Evolutionary conservation across 164 flowering plant genomes (phyloP).

Genomic region (Sextonia rubra): DNA sequence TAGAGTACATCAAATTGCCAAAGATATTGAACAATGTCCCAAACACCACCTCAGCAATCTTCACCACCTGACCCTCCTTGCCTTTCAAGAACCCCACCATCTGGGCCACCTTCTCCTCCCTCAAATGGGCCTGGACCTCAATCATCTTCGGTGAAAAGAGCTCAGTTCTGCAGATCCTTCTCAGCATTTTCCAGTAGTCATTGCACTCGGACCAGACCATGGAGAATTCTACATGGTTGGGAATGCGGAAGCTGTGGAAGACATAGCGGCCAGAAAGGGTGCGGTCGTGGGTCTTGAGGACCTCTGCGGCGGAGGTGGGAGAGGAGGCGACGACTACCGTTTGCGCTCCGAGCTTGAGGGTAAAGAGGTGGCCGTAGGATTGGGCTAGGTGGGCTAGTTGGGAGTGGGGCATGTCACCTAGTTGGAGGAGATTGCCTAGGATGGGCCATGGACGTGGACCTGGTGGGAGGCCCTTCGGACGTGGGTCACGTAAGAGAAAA

Average conservation of each 20-base stretch:
- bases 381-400: conserved; percentile 18
- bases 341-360: conserved; percentile 24
- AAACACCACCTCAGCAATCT: conserved; percentile 22
- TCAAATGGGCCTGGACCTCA: conserved; percentile 21
- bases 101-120: conserved; percentile 25
- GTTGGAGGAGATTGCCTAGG: conserved; percentile 25
- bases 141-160: conserved; percentile 31
- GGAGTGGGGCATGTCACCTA: conserved; percentile 23
- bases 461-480: conserved; percentile 28
- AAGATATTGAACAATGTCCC: conserved; percentile 20
- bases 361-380: conserved; percentile 28
- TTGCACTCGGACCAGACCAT: conserved; percentile 27
- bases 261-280: conserved; percentile 23
- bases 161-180: conserved; percentile 31
- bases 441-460: conserved; percentile 35
- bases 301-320: conserved; percentile 23
- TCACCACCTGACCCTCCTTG: conserved; percentile 20
- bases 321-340: conserved; percentile 29
- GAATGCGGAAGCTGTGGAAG: conserved; percentile 10
- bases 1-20: conserved; percentile 18
- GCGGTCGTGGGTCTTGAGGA: conserved; percentile 35
- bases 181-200: conserved; percentile 31
- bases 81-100: conserved; percentile 14
- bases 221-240: conserved; percentile 10
- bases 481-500: conserved; percentile 7